Evolutionary conservation across 345 rosid genomes (phyloP).

Genomic region (Citrus mangshanensis): DNA sequence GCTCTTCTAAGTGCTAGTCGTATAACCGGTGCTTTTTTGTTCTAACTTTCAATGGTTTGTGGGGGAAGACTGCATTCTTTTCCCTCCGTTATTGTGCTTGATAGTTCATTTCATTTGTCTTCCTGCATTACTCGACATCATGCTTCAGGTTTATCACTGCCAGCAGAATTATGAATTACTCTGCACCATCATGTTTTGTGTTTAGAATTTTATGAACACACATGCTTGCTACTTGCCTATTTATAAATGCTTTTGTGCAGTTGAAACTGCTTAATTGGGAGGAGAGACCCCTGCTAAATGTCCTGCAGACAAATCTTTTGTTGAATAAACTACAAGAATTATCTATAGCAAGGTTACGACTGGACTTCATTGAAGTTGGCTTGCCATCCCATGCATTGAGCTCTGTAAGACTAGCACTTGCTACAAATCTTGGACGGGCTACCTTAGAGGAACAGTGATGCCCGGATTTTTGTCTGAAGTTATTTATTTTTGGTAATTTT

Average conservation of each 20-base stretch:
- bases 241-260: slow-evolving; percentile 34
- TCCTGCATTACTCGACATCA: neutral
- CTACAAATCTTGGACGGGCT: slow-evolving; percentile 82
- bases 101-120: neutral
- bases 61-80: neutral
- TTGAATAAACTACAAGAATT: slow-evolving; percentile 80
- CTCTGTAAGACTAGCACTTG: slow-evolving; percentile 80
- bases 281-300: slow-evolving; percentile 62
- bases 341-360: slow-evolving; percentile 68
- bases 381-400: slow-evolving; percentile 58
- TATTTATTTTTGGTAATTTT: neutral
- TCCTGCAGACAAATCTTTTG: slow-evolving; percentile 64
- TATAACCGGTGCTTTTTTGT: neutral
- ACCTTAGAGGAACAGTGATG: slow-evolving; percentile 55
- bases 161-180: neutral
- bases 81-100: neutral
- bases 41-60: neutral
- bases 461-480: neutral
- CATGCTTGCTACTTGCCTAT: neutral
- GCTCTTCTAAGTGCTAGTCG: neutral
- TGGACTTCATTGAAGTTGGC: slow-evolving; percentile 58
- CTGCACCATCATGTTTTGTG: neutral
- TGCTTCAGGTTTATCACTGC: neutral
- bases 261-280: slow-evolving; percentile 77
- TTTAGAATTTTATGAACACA: neutral